These are phyloP conservation scores for Staphylotrichum tortipilum DNA, from an alignment of 495 filamentous ascomycete genomes.

Conservation along the genomic window DNA sequence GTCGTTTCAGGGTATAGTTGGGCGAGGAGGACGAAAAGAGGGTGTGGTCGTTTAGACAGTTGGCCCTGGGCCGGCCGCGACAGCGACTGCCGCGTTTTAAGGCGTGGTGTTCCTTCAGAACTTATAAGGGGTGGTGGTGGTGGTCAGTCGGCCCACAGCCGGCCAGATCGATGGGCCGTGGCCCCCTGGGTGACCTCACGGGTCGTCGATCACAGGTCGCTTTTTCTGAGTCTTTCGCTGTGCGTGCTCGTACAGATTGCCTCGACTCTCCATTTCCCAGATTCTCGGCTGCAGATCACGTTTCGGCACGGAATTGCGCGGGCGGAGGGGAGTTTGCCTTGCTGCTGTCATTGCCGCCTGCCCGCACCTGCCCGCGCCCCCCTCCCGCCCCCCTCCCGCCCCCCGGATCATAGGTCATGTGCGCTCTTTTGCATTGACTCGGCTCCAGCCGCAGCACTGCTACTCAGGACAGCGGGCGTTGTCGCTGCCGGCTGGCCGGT, in stretches of 20 bases:
- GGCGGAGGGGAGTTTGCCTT: neutral
- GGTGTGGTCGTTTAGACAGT: constrained; percentile 13
- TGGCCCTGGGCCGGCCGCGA: constrained; percentile 7
- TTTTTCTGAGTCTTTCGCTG: neutral
- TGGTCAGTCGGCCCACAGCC: constrained; percentile 4
- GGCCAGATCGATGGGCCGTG: neutral
- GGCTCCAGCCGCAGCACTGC: no score
- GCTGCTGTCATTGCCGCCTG: constrained; percentile 1
- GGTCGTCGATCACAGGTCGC: neutral
- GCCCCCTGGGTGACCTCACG: no score
- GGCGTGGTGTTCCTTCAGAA: neutral
- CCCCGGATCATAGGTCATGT: neutral
- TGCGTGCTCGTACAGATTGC: no score
- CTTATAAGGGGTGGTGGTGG: no score
- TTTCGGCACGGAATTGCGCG: neutral
- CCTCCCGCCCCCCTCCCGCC: no score
- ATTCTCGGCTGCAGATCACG: constrained; percentile 6
- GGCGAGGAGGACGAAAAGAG: neutral
- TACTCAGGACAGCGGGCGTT: no score
- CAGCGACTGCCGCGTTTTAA: constrained; percentile 14
- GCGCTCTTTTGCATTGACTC: neutral
- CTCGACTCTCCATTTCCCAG: neutral
- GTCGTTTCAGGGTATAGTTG: constrained; percentile 11
- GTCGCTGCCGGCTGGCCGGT: neutral
- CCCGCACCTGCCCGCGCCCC: no score